Conservation (phyloP, 192 early-diverging fungal genomes). For the Gryganskiella cystojenkinii region DNA sequence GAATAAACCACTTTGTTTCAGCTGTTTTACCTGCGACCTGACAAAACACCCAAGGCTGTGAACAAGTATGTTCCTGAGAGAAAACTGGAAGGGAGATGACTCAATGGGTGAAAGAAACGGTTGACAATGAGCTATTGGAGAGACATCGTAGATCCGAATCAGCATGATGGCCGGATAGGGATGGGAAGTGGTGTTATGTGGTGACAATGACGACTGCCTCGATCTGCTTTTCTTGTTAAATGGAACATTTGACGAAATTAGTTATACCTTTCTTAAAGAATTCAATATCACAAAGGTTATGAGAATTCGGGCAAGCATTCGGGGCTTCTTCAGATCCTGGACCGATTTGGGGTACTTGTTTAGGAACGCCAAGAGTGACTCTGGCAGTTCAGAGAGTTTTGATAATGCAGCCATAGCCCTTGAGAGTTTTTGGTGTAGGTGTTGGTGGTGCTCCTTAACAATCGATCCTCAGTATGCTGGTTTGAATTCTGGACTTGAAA, state of each 20-base stretch:
- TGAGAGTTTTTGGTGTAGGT: no score
- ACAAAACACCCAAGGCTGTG: constrained; percentile 6
- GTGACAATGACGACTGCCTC: no score
- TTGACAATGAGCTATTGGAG: constrained; percentile 19
- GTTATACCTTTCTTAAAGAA: constrained; percentile 18
- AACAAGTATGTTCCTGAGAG: constrained; percentile 19
- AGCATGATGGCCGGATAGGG: not conserved
- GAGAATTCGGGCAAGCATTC: constrained; percentile 5
- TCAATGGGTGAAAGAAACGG: constrained; percentile 33
- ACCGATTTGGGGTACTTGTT: constrained; percentile 18
- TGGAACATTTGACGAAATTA: not conserved
- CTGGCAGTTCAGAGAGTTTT: not conserved
- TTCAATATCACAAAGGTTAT: constrained; percentile 10
- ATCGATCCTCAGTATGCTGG: no score
- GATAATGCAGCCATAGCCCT: constrained; percentile 27
- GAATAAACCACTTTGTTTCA: not conserved
- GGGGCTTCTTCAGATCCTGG: constrained; percentile 7
- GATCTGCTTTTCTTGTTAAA: no score
- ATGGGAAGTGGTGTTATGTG: not conserved
- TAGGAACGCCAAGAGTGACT: constrained; percentile 11
- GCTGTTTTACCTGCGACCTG: constrained; percentile 20
- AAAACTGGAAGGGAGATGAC: constrained; percentile 20
- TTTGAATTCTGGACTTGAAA: not conserved
- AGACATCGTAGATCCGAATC: not conserved
- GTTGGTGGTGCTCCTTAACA: no score